Base-by-base conservation (phyloP, 2,329 filamentous ascomycete genomes). In the Fusarium camptoceras region DNA sequence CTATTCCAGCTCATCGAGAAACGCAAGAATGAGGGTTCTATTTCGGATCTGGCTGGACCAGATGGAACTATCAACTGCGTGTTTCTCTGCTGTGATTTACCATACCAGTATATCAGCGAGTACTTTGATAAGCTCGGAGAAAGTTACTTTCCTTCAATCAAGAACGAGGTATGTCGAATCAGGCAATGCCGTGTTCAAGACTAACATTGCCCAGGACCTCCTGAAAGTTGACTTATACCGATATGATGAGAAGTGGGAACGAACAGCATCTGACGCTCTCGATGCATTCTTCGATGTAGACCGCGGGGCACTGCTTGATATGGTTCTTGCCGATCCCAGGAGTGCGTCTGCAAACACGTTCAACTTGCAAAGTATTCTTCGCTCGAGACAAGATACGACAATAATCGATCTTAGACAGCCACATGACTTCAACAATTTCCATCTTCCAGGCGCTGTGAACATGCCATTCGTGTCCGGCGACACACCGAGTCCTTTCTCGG, bases 21-120 rank as follows among this genome's bases (percentile, higher is more conserved):
- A 63, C 79, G 79, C 18, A 88, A 87, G 69, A 70, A 75, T 0
- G 80, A 79, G 0, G 83, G 82, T 1, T 83, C 78, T 0, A 76
- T 89, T 15, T 37, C 75, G 1, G 78, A 83, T 12, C 75, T 88
- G 2, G 79, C 81, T 1, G 83, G 82, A 1, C 74, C 78, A 1
- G 80, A 83, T 31, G 84, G 85, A 2, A 77, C 82, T 51, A 79
- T 86, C 3, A 81, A 85, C 64, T 87, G 85, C 47, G 87, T 88
- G 1, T 90, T 90, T 74, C 75, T 89, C 5, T 90, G 88, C 77
- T 89, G 88, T 60, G 88, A 91, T 59, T 68, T 90, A 27, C 88
- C 88, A 0, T 90, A 90, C 67, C 88, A 90, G 73, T 90, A 90
- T 63, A 83, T 90, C 46, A 80, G 83, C 25, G 86, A 87, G 68